Conservation (phyloP, 345 rosid species). For the Acer yangbiense region DNA sequence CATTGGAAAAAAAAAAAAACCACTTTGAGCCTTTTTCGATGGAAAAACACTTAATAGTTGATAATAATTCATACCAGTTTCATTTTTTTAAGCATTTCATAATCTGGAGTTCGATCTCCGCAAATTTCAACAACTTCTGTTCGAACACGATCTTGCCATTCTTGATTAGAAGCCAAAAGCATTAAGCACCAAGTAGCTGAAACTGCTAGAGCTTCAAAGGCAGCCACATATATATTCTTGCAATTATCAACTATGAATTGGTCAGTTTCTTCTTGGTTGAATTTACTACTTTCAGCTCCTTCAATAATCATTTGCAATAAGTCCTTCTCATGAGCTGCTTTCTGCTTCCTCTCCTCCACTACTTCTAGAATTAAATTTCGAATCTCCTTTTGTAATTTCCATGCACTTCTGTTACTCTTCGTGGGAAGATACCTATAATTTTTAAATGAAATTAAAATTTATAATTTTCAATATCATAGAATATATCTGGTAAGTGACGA, state of each 20-base stretch:
- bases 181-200: conserved; percentile 47
- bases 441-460: too few species aligned
- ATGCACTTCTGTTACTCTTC: conserved; percentile 35
- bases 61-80: conserved; percentile 25
- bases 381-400: conserved; percentile 44
- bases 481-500: too few species aligned
- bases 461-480: too few species aligned
- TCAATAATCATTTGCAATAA: conserved; percentile 39
- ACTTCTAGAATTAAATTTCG: conserved; percentile 28
- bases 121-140: conserved; percentile 39
- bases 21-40: too few species aligned
- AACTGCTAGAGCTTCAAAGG: conserved; percentile 47
- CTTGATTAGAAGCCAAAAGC: conserved; percentile 47
- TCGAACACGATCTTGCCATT: conserved; percentile 52
- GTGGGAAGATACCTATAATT: conserved; percentile 32
- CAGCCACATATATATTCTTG: conserved; percentile 54
- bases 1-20: too few species aligned
- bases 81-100: conserved; percentile 36
- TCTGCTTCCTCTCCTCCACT: conserved; percentile 30
- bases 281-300: conserved; percentile 31
- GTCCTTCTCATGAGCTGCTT: conserved; percentile 30
- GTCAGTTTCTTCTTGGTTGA: conserved; percentile 23
- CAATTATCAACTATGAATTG: conserved; percentile 51
- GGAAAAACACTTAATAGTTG: too few species aligned
- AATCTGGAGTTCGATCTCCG: conserved; percentile 26